Base-by-base conservation (phyloP, 176 grass and related monocot species). In the Alloteropsis semialata region DNA sequence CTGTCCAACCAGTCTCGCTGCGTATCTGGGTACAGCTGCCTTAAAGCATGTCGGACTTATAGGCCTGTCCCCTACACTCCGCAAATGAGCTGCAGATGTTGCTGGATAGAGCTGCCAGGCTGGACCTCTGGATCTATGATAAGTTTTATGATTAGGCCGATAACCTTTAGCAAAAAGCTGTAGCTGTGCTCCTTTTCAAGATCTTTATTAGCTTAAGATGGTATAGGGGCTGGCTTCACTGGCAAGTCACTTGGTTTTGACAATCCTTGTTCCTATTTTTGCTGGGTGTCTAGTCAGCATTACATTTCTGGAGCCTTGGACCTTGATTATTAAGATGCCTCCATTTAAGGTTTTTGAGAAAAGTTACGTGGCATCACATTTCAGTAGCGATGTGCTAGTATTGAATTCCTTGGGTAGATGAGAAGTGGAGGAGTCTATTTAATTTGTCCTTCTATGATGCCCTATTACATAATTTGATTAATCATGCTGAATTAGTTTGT, bases 281-380 rank as follows among this genome's bases (percentile, higher is more conserved):
- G 2, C 22, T 56, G 44, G 48, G 24, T 84, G 24, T 60, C 53
- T 74, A 81, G 32, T 76, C 51, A 62, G 63, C 19, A 75, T 53
- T 63, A 63, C 49, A 45, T 39, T 46, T 58, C 71, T 90, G 19
- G 48, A 74, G 48, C 54, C 17, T 34, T 65, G 71, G 72, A 64
- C 57, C 25, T 79, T 38, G 55, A 77, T 85, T 82, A 59, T 89
- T 89, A 57, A 76, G 59, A 82, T 82, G 78, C 45, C 7, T 55
- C 22, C 34, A n/a, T 76, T 48, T 28, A 53, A 86, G 21, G 79
- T 8, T 64, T 54, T 30, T 42, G 8, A 42, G 32, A 84, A 41
- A 27, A 77, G 34, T 14, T 77, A 33, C 65, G 65, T 33, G 38
- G 8, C 34, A 55, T 76, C 44, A 65, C 19, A 41, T 41, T 64